Base-by-base conservation (phyloP, 2,329 filamentous ascomycete species). In the Exophiala oligosperma region DNA sequence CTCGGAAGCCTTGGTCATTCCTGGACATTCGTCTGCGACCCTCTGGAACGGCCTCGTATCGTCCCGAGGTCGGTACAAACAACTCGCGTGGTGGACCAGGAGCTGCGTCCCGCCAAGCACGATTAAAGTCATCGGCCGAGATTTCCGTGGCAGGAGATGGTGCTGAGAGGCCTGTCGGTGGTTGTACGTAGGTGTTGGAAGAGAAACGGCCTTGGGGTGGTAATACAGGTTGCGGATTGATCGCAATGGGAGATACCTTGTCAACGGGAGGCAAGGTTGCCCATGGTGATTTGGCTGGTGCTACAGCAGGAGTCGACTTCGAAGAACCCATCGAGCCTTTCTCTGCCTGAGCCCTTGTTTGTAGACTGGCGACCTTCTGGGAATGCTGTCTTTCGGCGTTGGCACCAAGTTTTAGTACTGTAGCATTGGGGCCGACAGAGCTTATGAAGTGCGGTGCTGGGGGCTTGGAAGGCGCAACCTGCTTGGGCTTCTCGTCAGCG, bases 1-100 rank as follows among this genome's bases (percentile, higher is more conserved):
- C 88, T 49, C 89, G 85, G 56, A 84, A 81, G 60, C 84, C 81
- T 54, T 79, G 75, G 53, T 94, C 90, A 55, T 85, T 83, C 52
- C 89, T 84, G 63, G 84, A 77, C 29, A 88, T 85, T 17, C 84
- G 85, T 64, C 91, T 85, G 38, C 92, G 87, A 62, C 76, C 79
- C 55, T 96, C 91, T 52, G 83, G 79, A 2, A 92, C 93, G 14
- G 92, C 92, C 71, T 97, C 93, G 67, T 96, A 96, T 51, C 91
- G 88, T 17, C 93, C 93, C 54, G 91, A 96, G 55, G 95, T 89
- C n/a, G 93, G 96, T 71, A 97, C 97, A 76, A 87, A 97, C 0
- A 97, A 79, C 72, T 97, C 92, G 56, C 90, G 82, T 61, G 84
- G 86, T 9, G 82, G 79, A 56, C 83, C 79, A 0, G 78, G 70